Evolutionary conservation across 345 rosid species (phyloP), one percentile per base, ranked within the genome.

Genomic region (Fremontodendron californicum): DNA sequence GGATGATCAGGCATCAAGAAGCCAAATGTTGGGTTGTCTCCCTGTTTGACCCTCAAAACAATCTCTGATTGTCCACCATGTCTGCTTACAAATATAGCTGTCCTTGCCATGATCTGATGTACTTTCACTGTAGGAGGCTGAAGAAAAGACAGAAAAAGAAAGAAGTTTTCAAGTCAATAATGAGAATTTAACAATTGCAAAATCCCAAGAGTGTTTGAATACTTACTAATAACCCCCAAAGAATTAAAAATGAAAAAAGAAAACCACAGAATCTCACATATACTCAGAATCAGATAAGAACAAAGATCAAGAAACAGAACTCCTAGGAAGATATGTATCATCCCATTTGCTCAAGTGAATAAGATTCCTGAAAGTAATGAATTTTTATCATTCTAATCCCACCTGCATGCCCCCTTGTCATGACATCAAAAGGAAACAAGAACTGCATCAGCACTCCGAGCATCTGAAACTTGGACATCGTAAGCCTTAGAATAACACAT

Each of bases 381-480:
- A 84, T 84, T 81, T 82, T 81, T 88, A 86, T 85, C 91, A 93
- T 87, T 91, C 91, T 91, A 90, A 92, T 86, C 97, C 97, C 98
- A 95, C 99, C 98, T 92, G 97, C 85, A 82, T 74, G 83, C 89
- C 93, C 94, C 92, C 87, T 89, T 90, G 93, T 88, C 96, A 92
- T 88, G 93, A 90, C 90, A 93, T 93, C 92, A 87, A 84, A 91
- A 91, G 89, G 86, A 87, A 91, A 93, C 92, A 95, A 82, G 91
- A 91, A 89, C 91, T 77, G 87, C 90, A 82, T 86, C 90, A 78
- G 92, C 90, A 90, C 98, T 83, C 96, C 99, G 75, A 90, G 94
- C 86, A 96, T 96, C 99, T 96, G 99, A 92, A 96, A 96, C 99
- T 95, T 93, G 87, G 98, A 96, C 96, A 96, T 89, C 78, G 84